phyloP scores from a whole-genome alignment of 371 early-diverging fungal genomes.

The Catenaria anguillulae region DNA sequence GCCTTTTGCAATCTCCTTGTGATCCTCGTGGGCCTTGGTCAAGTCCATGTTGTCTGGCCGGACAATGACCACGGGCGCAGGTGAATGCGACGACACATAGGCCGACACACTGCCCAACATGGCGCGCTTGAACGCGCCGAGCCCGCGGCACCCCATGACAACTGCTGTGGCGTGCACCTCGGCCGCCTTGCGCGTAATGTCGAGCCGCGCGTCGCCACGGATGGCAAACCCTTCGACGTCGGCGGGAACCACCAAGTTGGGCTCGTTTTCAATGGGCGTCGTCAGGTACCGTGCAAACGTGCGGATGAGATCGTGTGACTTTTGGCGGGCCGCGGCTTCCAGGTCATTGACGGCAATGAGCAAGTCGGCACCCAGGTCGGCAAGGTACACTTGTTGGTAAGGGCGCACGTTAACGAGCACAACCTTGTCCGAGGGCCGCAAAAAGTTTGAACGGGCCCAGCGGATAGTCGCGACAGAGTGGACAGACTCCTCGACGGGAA shows the following conservation, averaged over 20 bases:
- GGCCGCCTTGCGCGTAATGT: constrained; percentile 2
- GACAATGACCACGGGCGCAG: constrained; percentile 10
- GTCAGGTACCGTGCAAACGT: background rate
- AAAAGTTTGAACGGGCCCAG: constrained; percentile 1
- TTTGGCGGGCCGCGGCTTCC: background rate
- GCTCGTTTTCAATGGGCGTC: background rate
- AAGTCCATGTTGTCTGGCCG: background rate
- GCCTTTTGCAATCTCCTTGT: too few species aligned
- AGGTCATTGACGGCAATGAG: background rate
- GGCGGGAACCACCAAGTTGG: background rate
- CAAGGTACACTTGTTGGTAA: constrained; percentile 1
- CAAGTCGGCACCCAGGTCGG: background rate
- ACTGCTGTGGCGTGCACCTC: constrained; percentile 7
- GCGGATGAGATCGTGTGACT: background rate
- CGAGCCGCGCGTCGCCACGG: constrained; percentile 11
- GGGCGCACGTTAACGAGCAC: constrained; percentile 3
- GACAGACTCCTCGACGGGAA: background rate
- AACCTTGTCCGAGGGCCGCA: background rate
- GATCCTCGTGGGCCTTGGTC: too few species aligned
- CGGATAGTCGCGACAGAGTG: background rate
- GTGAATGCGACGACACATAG: constrained; percentile 1
- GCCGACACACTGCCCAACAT: constrained; percentile 5
- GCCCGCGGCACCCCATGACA: constrained; percentile 9
- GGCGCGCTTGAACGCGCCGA: constrained; percentile 11
- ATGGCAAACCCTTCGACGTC: constrained; percentile 1